Conservation (phyloP, 257 asterid genomes). For the Penstemon eatonii region DNA sequence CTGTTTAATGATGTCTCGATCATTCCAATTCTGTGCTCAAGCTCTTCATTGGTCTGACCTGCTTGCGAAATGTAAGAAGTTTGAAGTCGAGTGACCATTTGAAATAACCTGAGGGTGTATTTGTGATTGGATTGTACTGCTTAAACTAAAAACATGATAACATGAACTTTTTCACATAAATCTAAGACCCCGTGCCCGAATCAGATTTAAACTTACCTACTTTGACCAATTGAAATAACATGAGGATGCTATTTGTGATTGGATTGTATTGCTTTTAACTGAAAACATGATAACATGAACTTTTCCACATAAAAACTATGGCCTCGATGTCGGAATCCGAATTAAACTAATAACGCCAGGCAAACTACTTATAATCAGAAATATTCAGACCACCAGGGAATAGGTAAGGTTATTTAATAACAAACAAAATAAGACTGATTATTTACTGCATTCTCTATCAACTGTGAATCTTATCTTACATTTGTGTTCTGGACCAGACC, state of each 20-base stretch:
- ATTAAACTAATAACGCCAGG: slow-evolving; percentile 22
- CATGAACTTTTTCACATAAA: background rate
- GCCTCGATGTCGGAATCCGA: slow-evolving; percentile 12
- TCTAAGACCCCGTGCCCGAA: too few species aligned
- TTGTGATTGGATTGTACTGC: background rate
- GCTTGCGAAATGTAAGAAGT: slow-evolving; percentile 35
- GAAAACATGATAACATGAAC: background rate
- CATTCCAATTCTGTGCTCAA: slow-evolving; percentile 81
- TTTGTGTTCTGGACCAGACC: slow-evolving; percentile 71
- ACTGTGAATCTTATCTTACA: slow-evolving; percentile 61
- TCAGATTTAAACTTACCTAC: too few species aligned
- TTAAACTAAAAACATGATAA: slow-evolving; percentile 9
- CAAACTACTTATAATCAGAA: slow-evolving; percentile 18
- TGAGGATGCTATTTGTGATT: slow-evolving; percentile 3
- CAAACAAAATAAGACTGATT: slow-evolving; percentile 15
- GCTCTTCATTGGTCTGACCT: slow-evolving; percentile 79
- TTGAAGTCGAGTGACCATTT: slow-evolving; percentile 20
- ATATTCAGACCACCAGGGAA: slow-evolving; percentile 18
- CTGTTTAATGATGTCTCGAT: slow-evolving; percentile 82
- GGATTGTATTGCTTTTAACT: background rate
- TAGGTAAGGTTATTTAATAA: slow-evolving; percentile 11
- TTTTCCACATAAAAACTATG: slow-evolving; percentile 11
- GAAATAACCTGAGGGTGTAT: slow-evolving; percentile 9
- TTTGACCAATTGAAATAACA: slow-evolving; percentile 13
- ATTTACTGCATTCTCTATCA: background rate